A percentile compares a stretch with the other conserved stretches of the same genome.
phyloP scores from a whole-genome alignment of 192 early-diverging fungal species.

The Rhizophlyctis rosea region DNA sequence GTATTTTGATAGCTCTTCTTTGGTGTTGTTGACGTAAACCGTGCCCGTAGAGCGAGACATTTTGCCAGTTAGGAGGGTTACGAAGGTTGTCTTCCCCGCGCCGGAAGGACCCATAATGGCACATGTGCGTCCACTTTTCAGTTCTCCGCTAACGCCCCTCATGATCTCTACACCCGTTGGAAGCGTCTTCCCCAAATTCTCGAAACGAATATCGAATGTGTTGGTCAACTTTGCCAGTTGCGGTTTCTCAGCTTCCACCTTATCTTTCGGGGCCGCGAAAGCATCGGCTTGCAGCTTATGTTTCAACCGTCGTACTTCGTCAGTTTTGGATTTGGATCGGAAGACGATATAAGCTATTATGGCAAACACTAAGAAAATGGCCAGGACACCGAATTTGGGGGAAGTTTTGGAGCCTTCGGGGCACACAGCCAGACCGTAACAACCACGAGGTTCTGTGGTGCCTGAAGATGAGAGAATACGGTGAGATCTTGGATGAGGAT shows the following conservation, averaged over 20 bases:
- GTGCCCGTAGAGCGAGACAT: slow-evolving; percentile 49
- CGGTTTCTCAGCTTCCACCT: slow-evolving; percentile 3
- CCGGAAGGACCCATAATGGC: slow-evolving; percentile 58
- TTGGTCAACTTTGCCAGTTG: slow-evolving; percentile 6
- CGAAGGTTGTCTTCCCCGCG: slow-evolving; percentile 51
- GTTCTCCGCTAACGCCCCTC: slow-evolving; percentile 52
- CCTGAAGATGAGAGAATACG: neutral
- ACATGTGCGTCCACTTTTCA: slow-evolving; percentile 53
- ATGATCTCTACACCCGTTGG: slow-evolving; percentile 53
- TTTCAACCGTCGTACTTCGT: neutral
- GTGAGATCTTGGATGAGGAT: neutral
- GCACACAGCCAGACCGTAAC: slow-evolving; percentile 32
- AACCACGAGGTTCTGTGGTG: slow-evolving; percentile 13
- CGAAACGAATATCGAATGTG: slow-evolving; percentile 60
- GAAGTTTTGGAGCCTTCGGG: slow-evolving; percentile 19
- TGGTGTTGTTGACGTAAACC: slow-evolving; percentile 54
- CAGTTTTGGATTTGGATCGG: neutral
- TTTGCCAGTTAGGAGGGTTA: slow-evolving; percentile 61
- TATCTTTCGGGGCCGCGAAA: neutral
- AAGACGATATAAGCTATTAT: slow-evolving; percentile 11
- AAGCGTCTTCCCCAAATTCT: slow-evolving; percentile 38
- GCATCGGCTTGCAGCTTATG: neutral
- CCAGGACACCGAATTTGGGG: slow-evolving; percentile 17
- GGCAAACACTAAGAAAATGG: slow-evolving; percentile 21
- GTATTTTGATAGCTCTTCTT: slow-evolving; percentile 56